phyloP scores from a whole-genome alignment of 768 basidiomycete genomes.

The Crassisporium funariophilum region DNA sequence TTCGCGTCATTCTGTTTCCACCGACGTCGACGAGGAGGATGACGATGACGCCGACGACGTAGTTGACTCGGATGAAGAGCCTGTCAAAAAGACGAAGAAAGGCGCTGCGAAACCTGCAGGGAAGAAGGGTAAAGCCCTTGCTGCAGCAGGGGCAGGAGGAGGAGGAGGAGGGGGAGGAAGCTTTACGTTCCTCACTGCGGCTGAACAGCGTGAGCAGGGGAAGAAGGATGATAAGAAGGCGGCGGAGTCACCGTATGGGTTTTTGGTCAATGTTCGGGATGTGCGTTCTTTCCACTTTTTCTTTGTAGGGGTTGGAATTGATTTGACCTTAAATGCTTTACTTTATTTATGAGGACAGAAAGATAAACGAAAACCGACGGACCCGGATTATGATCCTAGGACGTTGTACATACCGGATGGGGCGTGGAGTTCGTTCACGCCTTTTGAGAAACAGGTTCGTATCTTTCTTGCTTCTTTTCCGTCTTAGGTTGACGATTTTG shows the following conservation, averaged over 20 bases:
- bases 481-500: constrained; percentile 2
- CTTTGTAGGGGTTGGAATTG: too few species aligned
- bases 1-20: constrained; percentile 5
- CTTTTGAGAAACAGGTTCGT: constrained; percentile 88
- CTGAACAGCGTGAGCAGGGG: constrained; percentile 72
- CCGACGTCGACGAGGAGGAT: background rate
- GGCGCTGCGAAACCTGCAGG: constrained; percentile 29
- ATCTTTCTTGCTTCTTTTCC: background rate
- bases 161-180: constrained; percentile 28
- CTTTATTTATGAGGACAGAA: constrained; percentile 53
- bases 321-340: constrained; percentile 6
- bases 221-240: constrained; percentile 85
- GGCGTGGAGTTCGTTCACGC: constrained; percentile 84
- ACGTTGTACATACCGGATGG: constrained; percentile 79
- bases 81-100: constrained; percentile 35
- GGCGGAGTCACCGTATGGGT: constrained; percentile 74
- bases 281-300: constrained; percentile 38
- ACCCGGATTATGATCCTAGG: constrained; percentile 88
- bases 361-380: constrained; percentile 75
- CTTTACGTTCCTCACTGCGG: constrained; percentile 73
- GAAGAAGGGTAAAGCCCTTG: constrained; percentile 25
- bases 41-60: constrained; percentile 40
- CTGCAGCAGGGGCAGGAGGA: constrained; percentile 20
- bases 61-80: constrained; percentile 21
- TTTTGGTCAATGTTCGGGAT: constrained; percentile 73